Percentiles rank a stretch among this genome's conserved stretches.
Conservation (phyloP, 2,329 filamentous ascomycete genomes). For the Ceratocystis ficicola region DNA sequence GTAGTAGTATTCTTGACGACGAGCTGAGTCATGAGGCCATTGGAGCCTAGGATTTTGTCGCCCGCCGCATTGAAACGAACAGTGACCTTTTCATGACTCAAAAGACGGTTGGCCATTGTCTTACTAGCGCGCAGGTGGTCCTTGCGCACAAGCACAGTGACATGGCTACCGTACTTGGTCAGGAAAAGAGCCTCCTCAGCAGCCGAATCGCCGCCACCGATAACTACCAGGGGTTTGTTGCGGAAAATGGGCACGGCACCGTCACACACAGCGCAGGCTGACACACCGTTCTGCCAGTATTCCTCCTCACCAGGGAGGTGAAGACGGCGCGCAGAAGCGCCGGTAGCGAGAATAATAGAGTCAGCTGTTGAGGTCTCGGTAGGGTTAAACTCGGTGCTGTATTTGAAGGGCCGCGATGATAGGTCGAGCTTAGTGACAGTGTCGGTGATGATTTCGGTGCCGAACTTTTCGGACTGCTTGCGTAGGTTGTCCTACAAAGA, state of each 20-base stretch:
- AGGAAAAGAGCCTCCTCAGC: slow-evolving; percentile 96
- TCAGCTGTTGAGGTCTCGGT: slow-evolving; percentile 79
- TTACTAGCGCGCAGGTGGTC: slow-evolving; percentile 78
- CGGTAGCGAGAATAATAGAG: slow-evolving; percentile 85
- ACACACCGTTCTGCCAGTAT: slow-evolving; percentile 96
- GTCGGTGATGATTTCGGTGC: slow-evolving; percentile 85
- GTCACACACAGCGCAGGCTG: slow-evolving; percentile 93
- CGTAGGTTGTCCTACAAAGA: slow-evolving; percentile 67
- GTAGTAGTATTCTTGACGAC: slow-evolving; percentile 67
- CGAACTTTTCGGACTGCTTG: slow-evolving; percentile 79
- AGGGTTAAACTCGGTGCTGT: slow-evolving; percentile 81
- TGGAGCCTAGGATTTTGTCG: slow-evolving; percentile 68
- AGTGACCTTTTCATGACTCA: slow-evolving; percentile 77
- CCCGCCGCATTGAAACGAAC: slow-evolving; percentile 76
- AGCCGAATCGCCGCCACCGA: slow-evolving; percentile 91
- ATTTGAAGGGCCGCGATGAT: slow-evolving; percentile 73
- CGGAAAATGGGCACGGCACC: slow-evolving; percentile 95
- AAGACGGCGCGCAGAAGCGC: slow-evolving; percentile 78
- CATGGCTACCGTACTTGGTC: slow-evolving; percentile 92
- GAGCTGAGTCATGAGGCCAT: slow-evolving; percentile 79
- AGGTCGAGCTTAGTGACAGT: slow-evolving; percentile 85
- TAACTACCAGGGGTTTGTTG: slow-evolving; percentile 88
- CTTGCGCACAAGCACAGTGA: slow-evolving; percentile 82
- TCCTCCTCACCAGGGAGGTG: slow-evolving; percentile 77
- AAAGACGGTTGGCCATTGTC: slow-evolving; percentile 79